A percentile compares a stretch with the other conserved stretches of the same genome.
Evolutionary conservation across 2,329 filamentous ascomycete genomes (phyloP).

Genomic region (Fusarium caatingaense): DNA sequence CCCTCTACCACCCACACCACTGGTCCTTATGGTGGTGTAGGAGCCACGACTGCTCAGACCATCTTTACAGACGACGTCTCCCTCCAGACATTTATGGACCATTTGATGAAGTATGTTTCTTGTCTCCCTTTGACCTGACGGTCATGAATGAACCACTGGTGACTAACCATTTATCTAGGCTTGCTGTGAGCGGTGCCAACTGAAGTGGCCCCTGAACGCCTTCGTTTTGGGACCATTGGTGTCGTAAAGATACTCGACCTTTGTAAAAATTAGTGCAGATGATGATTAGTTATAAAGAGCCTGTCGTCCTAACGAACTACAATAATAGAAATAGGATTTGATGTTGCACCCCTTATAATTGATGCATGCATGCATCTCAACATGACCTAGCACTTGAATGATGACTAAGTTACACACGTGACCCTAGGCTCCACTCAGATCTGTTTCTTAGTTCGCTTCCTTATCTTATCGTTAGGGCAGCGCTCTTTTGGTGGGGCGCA

Average conservation of each 20-base stretch:
- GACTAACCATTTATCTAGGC: constrained; percentile 49
- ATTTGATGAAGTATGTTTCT: constrained; percentile 88
- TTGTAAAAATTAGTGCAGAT: constrained; percentile 2
- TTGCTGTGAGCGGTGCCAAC: constrained; percentile 73
- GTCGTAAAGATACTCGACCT: not conserved
- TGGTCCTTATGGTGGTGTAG: constrained; percentile 88
- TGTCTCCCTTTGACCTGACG: not conserved
- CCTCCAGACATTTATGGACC: constrained; percentile 98
- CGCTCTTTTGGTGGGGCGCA: constrained; percentile 47
- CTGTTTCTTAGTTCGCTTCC: constrained; percentile 8
- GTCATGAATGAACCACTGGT: not conserved
- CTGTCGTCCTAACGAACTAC: not conserved
- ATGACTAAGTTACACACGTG: not conserved
- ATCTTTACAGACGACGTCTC: constrained; percentile 99
- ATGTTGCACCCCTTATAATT: not conserved
- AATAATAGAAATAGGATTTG: constrained; percentile 6
- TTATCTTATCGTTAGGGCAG: constrained; percentile 49
- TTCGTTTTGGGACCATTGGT: not conserved
- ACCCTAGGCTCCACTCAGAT: not conserved
- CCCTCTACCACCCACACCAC: constrained; percentile 97
- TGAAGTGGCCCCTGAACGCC: constrained; percentile 48
- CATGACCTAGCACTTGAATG: not conserved
- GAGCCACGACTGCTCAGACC: constrained; percentile 88
- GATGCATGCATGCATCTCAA: not conserved
- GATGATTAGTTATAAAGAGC: not conserved